phyloP scores from a whole-genome alignment of 2,329 filamentous ascomycete genomes.

The Penicillium concentricum region DNA sequence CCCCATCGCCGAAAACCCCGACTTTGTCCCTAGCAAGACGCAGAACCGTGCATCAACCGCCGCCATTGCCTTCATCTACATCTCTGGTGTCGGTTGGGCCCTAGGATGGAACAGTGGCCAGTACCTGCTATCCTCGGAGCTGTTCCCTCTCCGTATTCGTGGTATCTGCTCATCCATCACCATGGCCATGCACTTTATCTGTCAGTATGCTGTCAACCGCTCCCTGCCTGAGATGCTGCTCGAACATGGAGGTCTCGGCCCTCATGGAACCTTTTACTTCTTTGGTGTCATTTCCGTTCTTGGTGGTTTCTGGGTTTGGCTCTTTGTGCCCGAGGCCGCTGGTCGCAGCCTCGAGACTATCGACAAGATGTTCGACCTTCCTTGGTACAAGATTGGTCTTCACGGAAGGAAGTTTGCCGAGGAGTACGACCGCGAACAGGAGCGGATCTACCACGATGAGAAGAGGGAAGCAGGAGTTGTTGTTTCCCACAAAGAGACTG shows the following conservation, averaged over 20 bases:
- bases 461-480: slow-evolving; percentile 2
- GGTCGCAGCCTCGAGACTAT: slow-evolving; percentile 56
- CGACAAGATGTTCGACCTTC: slow-evolving; percentile 66
- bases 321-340: slow-evolving; percentile 68
- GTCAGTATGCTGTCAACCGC: slow-evolving; percentile 70
- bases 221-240: slow-evolving; percentile 71
- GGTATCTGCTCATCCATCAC: slow-evolving; percentile 66
- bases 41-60: slow-evolving; percentile 57
- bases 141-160: slow-evolving; percentile 69
- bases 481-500: slow-evolving; percentile 1
- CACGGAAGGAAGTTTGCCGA: slow-evolving; percentile 14
- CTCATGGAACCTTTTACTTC: slow-evolving; percentile 69
- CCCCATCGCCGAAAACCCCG: slow-evolving; percentile 52
- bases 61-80: slow-evolving; percentile 67
- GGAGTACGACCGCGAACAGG: slow-evolving; percentile 11
- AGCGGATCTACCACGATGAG: slow-evolving; percentile 4
- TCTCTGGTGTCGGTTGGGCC: slow-evolving; percentile 65
- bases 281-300: slow-evolving; percentile 65
- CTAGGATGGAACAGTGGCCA: slow-evolving; percentile 70
- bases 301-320: slow-evolving; percentile 66
- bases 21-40: slow-evolving; percentile 44
- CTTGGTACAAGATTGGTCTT: slow-evolving; percentile 68
- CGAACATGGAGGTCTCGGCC: slow-evolving; percentile 37
- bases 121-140: slow-evolving; percentile 70
- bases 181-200: slow-evolving; percentile 73